Evolutionary conservation across 176 grass and related monocot genomes (phyloP).

Genomic region (Dendrocalamus sinicus): DNA sequence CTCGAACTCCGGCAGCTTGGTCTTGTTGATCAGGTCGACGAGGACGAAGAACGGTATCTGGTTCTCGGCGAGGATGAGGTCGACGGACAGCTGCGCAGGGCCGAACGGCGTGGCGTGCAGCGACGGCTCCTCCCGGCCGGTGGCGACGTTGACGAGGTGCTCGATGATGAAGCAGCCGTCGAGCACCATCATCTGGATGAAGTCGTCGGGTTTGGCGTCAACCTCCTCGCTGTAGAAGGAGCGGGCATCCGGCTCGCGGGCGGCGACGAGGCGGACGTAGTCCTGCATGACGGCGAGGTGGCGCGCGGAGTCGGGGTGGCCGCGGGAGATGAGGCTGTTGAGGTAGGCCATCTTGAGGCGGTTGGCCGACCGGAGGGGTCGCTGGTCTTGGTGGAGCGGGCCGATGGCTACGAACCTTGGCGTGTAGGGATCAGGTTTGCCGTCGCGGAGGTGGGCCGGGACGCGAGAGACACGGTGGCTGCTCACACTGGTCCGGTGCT

Average conservation of each 20-base stretch:
- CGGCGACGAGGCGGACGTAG: constrained; percentile 46
- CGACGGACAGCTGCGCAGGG: constrained; percentile 48
- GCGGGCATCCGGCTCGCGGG: constrained; percentile 45
- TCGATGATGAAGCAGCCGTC: constrained; percentile 66
- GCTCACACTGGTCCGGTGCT: constrained; percentile 30
- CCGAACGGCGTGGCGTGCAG: constrained; percentile 55
- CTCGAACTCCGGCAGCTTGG: constrained; percentile 40
- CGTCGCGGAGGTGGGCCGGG: constrained; percentile 32
- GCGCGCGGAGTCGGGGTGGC: background rate
- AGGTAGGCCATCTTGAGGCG: constrained; percentile 55
- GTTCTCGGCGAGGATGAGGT: constrained; percentile 61
- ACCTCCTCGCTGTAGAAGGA: constrained; percentile 47
- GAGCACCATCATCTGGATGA: constrained; percentile 56
- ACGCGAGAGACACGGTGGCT: constrained; percentile 39
- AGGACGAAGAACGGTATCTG: constrained; percentile 58
- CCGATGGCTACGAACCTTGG: constrained; percentile 57
- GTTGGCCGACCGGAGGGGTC: background rate
- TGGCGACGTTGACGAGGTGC: constrained; percentile 48
- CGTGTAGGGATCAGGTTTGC: constrained; percentile 37
- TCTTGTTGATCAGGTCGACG: constrained; percentile 31
- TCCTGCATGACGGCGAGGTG: constrained; percentile 47
- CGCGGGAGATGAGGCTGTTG: constrained; percentile 58
- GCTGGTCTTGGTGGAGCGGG: constrained; percentile 38
- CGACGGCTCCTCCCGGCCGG: constrained; percentile 20
- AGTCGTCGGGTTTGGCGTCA: background rate